Evolutionary conservation across 257 asterid species (phyloP).

Genomic region (Apocynum venetum): DNA sequence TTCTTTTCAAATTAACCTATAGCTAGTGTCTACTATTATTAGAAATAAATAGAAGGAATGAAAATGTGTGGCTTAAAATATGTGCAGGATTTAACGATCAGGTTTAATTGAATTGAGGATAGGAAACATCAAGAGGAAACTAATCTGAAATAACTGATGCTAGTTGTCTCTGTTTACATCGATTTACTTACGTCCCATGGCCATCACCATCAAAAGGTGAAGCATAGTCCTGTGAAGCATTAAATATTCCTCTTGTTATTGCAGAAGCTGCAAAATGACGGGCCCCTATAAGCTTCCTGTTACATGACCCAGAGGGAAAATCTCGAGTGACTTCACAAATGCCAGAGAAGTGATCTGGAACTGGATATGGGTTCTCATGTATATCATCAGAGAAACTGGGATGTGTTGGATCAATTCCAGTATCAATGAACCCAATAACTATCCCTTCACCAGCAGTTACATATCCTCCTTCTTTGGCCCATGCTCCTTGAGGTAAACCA

Average conservation of each 20-base stretch:
- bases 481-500: constrained; percentile 95
- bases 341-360: constrained; percentile 84
- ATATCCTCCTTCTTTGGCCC: constrained; percentile 91
- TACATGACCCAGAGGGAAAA: constrained; percentile 98
- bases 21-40: no score
- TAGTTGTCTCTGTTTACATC: not conserved
- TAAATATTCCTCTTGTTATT: constrained; percentile 93
- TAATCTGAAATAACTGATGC: not conserved
- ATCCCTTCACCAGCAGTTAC: constrained; percentile 93
- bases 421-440: constrained; percentile 89
- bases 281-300: constrained; percentile 93
- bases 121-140: no score
- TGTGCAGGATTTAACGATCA: no score
- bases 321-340: constrained; percentile 95
- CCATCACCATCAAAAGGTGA: constrained; percentile 97
- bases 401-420: constrained; percentile 93
- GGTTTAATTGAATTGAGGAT: no score
- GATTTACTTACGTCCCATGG: constrained; percentile 89
- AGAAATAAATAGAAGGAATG: no score
- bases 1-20: no score
- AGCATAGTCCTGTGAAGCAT: constrained; percentile 91
- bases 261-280: constrained; percentile 99
- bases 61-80: no score
- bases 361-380: constrained; percentile 63
- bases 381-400: constrained; percentile 78